Percentiles rank a stretch among this genome's conserved stretches.
phyloP scores from a whole-genome alignment of 1,139 yeast genomes.

The Magnusiomyces magnusii region DNA sequence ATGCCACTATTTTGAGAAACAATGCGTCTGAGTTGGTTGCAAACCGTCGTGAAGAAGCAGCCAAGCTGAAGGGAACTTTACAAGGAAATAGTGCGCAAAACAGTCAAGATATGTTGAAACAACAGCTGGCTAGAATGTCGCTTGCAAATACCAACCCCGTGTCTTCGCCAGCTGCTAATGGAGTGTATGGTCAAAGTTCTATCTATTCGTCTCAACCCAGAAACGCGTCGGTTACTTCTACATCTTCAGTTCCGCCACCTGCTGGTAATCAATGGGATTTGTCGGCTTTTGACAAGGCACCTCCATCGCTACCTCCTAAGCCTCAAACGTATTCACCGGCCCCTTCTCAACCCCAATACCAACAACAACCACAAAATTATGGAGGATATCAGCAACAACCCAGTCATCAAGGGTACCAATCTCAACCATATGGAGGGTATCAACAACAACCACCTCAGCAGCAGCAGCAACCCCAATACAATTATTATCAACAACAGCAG shows the following conservation, averaged over 20 bases:
- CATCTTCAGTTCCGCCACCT: slow-evolving; percentile 12
- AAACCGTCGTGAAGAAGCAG: slow-evolving; percentile 34
- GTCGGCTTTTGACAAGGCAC: slow-evolving; percentile 7
- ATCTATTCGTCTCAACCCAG: neutral
- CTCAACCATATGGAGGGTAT: neutral
- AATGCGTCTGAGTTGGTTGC: slow-evolving; percentile 35
- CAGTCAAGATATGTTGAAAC: slow-evolving; percentile 23
- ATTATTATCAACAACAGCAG: slow-evolving; percentile 15
- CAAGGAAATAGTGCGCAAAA: slow-evolving; percentile 14
- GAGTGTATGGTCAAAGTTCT: slow-evolving; percentile 4
- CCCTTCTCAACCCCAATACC: neutral
- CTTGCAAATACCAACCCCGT: slow-evolving; percentile 8
- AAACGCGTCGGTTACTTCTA: neutral
- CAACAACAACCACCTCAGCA: slow-evolving; percentile 1
- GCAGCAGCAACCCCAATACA: slow-evolving; percentile 23
- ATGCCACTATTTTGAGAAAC: slow-evolving; percentile 37
- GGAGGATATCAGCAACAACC: neutral
- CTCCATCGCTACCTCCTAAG: slow-evolving; percentile 15
- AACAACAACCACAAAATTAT: neutral
- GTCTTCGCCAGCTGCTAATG: slow-evolving; percentile 5
- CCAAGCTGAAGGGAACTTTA: slow-evolving; percentile 20
- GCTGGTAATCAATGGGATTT: slow-evolving; percentile 15
- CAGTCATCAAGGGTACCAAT: neutral
- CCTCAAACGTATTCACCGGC: slow-evolving; percentile 25
- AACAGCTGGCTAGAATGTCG: slow-evolving; percentile 25